Base-by-base conservation (phyloP, 1,139 yeast genomes). In the Candida sanyaensis region DNA sequence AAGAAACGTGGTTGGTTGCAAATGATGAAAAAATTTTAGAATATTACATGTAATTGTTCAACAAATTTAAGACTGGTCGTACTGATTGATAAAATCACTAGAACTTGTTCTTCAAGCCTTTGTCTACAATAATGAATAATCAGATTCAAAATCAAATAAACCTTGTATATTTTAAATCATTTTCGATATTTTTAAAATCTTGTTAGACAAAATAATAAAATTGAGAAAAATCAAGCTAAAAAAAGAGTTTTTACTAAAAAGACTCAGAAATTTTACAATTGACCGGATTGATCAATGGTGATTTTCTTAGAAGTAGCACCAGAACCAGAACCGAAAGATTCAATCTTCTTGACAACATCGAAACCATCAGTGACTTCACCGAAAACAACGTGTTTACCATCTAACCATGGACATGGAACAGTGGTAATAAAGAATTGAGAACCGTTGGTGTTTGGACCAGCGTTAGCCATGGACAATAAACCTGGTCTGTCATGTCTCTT, bases 371-470 rank as follows among this genome's bases (percentile, higher is more conserved):
- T 71, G 61, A 93, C 97, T 81, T 92, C 97, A 73, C 99, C 99
- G 65, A 92, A 93, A 58, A 93, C 99, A 74, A 91, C 97, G 86
- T 93, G 99, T 80, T 87, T 88, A 71, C 98, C 98, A 70, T 93
- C 98, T 77, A 93, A 86, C 97, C 98, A 92, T 61, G 97, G 88
- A 73, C 88, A 80, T 65, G 91, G 83, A 52, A 92, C 97, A 55
- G 98, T 92, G 81, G 99, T 93, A 77, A 93, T 84, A 84, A 93
- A 93, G 81, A 93, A 93, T 80, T 93, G 99, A 52, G 98, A 92
- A 60, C 99, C 99, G 81, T 93, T 93, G 84, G 98, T 92, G 92
- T 92, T 90, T 76, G 97, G 97, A 69, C 99, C 99, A 63, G 98
- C 97, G 69, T 93, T 93, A 73, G 99, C 99, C 99, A 93, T 93